Base-by-base conservation (phyloP, 139 green algal genomes). In the Coccomyxa sp. region DNA sequence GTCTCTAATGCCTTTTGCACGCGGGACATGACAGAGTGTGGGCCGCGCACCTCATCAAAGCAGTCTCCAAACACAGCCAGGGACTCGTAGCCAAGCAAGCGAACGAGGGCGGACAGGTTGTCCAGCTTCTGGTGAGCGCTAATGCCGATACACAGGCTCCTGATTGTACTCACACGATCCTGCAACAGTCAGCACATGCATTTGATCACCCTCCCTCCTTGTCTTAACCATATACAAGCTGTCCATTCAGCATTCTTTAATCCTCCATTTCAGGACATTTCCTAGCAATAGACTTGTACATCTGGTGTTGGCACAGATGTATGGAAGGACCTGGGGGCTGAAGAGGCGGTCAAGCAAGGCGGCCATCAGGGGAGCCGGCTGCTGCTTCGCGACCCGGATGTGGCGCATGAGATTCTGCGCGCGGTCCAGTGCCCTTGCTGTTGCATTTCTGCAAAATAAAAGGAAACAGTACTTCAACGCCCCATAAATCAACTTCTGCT, bases 91-190 rank as follows among this genome's bases (percentile, higher is more conserved):
- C 94, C 94, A 68, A 97, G 89, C 77, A 95, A 85, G 71, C 79
- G 71, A 58, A 96, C 86, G 63, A 98, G 87, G 13, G 60, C 76
- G 30, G 84, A 58, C 78, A 98, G 91, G 83, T 92, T 88, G 30
- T 98, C 95, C 81, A 98, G 91, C 91, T 98, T 98, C 91, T 97
- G 93, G 84, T 96, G 92, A 13, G 92, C 93, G 27, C 79, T 90
- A 27, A 95, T 86, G 81, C 93, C 93, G 30, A 94, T 86, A 78
- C 67, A 88, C 74, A 93, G 89, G 58, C 80, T 75, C 10, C 89
- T 80, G 60, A 95, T 88, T 57, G 85, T 90, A 32, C 91, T 90
- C 18, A 88, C 91, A 0, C 81, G 80, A 85, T 95, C 91, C 86
- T 89, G 82, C 11, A 74, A 27, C 0, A 7, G 38, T 27, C 18